A percentile compares a stretch with the other conserved stretches of the same genome.
Evolutionary conservation across 441 rosid species (phyloP).

Genomic region (Bocquillonia castaneifolia): DNA sequence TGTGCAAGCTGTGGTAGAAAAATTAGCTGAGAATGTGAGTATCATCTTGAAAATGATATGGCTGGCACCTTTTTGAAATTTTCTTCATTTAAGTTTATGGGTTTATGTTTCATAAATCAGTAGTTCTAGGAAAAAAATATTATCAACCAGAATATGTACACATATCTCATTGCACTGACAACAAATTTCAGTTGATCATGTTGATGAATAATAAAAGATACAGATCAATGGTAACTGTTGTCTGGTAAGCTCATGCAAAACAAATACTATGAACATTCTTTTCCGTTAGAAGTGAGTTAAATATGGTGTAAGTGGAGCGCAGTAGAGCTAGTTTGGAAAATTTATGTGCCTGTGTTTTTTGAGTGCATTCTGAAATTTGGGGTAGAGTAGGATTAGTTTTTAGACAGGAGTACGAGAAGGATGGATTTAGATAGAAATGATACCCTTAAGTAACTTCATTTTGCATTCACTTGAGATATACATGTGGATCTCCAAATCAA

Average conservation of each 20-base stretch:
- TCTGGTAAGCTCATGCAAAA: too few relatives aligned
- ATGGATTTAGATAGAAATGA: not conserved
- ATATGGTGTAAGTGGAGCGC: not conserved
- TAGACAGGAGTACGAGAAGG: not conserved
- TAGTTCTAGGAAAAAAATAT: not conserved
- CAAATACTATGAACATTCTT: too few relatives aligned
- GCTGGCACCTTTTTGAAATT: not conserved
- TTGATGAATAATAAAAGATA: not conserved
- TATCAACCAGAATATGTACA: not conserved
- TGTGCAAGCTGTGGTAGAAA: conserved; percentile 88
- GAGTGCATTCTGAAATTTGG: not conserved
- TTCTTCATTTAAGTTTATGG: not conserved
- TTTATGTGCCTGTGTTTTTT: not conserved
- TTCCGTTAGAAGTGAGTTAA: not conserved
- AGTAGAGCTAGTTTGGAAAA: not conserved
- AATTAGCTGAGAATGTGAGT: conserved; percentile 91
- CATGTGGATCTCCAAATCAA: too few relatives aligned
- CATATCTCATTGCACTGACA: not conserved
- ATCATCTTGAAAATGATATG: conserved; percentile 6
- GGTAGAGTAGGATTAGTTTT: not conserved
- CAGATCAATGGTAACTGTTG: not conserved
- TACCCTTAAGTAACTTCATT: too few relatives aligned
- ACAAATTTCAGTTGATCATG: not conserved
- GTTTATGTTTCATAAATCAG: not conserved
- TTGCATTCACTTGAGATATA: too few relatives aligned